Conservation (phyloP, 2,329 filamentous ascomycete species). For the Cladosporium colombiae region DNA sequence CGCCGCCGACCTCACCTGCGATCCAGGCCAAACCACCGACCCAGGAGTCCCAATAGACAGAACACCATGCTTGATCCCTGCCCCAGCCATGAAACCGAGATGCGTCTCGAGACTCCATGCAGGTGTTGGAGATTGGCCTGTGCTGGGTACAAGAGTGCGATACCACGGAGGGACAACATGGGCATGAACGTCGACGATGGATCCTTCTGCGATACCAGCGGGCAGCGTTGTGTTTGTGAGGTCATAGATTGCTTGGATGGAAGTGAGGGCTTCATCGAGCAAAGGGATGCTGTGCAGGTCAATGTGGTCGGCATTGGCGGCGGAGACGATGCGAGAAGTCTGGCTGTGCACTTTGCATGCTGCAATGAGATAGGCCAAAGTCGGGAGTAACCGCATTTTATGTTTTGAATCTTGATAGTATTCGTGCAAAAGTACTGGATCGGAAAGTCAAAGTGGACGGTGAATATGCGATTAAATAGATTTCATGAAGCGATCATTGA, state of each 20-base stretch:
- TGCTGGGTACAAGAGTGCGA: slow-evolving; percentile 35
- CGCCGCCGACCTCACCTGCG: slow-evolving; percentile 34
- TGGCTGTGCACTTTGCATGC: neutral
- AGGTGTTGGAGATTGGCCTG: slow-evolving; percentile 39
- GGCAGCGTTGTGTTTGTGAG: slow-evolving; percentile 20
- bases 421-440: neutral
- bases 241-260: slow-evolving; percentile 32
- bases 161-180: slow-evolving; percentile 40
- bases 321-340: slow-evolving; percentile 13
- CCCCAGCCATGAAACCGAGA: slow-evolving; percentile 35
- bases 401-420: neutral
- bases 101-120: slow-evolving; percentile 35
- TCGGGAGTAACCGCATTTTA: neutral
- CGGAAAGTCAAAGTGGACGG: neutral
- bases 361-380: neutral
- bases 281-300: slow-evolving; percentile 37
- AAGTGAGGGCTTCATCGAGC: slow-evolving; percentile 33
- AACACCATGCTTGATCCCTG: slow-evolving; percentile 33
- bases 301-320: slow-evolving; percentile 29
- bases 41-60: slow-evolving; percentile 40
- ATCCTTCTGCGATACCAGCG: slow-evolving; percentile 25
- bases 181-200: slow-evolving; percentile 40
- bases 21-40: slow-evolving; percentile 36
- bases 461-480: neutral
- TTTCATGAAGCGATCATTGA: neutral